phyloP scores from a whole-genome alignment of 331 rosid species.

The Rosa hybrid region DNA sequence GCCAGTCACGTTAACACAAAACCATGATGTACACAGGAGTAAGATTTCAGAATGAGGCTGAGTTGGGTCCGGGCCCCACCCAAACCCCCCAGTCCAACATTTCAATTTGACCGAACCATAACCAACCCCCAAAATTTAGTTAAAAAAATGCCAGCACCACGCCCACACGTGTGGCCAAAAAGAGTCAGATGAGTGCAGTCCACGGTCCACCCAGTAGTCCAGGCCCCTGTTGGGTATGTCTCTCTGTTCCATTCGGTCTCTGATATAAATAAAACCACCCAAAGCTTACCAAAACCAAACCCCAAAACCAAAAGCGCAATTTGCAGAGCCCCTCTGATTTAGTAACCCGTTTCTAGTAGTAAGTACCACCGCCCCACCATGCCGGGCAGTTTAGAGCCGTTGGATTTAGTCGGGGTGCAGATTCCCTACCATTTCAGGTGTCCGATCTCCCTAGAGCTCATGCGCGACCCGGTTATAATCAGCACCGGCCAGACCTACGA shows the following conservation, averaged over 20 bases:
- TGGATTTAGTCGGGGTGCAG: conserved; percentile 77
- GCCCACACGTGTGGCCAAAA: conserved; percentile 50
- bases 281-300: conserved; percentile 22
- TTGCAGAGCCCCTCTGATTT: conserved; percentile 59
- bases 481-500: conserved; percentile 96
- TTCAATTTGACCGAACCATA: conserved; percentile 67
- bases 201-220: not conserved
- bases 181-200: conserved; percentile 50
- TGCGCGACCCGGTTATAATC: conserved; percentile 92
- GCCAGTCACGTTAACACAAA: conserved; percentile 25
- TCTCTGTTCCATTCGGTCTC: conserved; percentile 61
- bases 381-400: conserved; percentile 82
- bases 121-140: conserved; percentile 24
- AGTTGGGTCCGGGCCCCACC: not conserved
- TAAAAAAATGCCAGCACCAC: conserved; percentile 19
- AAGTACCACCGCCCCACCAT: conserved; percentile 10
- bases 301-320: conserved; percentile 35
- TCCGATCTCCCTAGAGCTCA: conserved; percentile 87
- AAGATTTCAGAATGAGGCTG: conserved; percentile 42
- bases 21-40: conserved; percentile 58
- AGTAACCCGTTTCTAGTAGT: not conserved
- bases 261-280: conserved; percentile 27
- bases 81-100: conserved; percentile 6
- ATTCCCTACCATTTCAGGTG: conserved; percentile 92
- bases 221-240: conserved; percentile 59